Evolutionary conservation across 305 asterid genomes (phyloP).

Genomic region (Fraxinus latifolia): DNA sequence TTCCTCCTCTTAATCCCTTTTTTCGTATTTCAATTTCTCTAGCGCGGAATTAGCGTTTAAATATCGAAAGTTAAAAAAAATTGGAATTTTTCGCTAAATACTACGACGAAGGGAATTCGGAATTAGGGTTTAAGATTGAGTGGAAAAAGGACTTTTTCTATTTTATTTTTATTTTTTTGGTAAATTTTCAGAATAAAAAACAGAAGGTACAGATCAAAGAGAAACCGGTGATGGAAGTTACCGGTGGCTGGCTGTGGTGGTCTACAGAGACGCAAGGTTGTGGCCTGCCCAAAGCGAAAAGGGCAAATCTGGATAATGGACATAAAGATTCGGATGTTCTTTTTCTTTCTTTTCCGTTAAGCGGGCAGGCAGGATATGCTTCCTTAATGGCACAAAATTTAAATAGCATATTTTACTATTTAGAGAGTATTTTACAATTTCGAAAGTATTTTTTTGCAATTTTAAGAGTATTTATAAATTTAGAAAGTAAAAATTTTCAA

Average conservation of each 20-base stretch:
- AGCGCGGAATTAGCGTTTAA: neutral
- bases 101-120: neutral
- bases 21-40: neutral
- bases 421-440: no score
- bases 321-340: neutral
- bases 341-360: neutral
- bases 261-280: conserved; percentile 24
- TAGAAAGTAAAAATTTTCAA: no score
- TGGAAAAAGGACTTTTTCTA: neutral
- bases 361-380: neutral
- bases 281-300: conserved; percentile 1
- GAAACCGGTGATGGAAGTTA: neutral
- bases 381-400: neutral
- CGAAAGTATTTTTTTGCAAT: no score
- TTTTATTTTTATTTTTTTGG: neutral
- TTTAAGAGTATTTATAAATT: no score
- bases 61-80: neutral
- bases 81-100: neutral
- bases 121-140: neutral
- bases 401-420: no score
- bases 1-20: conserved; percentile 9
- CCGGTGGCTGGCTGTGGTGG: conserved; percentile 17
- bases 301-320: neutral
- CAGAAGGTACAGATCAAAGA: neutral
- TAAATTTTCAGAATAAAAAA: neutral